Evolutionary conservation across 2,329 filamentous ascomycete genomes (phyloP).

Genomic region (Penicillium sp.): DNA sequence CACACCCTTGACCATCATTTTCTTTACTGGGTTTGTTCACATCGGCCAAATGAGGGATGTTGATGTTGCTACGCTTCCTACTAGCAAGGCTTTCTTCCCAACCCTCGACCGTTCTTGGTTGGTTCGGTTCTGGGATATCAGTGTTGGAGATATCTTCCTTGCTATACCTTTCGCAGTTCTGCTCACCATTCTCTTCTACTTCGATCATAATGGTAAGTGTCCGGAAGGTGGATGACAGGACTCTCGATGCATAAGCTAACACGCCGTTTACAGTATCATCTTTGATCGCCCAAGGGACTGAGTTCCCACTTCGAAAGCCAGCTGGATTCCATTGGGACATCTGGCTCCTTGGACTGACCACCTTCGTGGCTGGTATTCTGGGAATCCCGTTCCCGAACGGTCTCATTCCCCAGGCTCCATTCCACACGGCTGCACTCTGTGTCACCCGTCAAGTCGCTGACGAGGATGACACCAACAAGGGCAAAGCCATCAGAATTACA

Average conservation of each 20-base stretch:
- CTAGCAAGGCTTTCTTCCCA: constrained; percentile 75
- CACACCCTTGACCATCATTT: constrained; percentile 77
- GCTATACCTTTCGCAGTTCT: constrained; percentile 85
- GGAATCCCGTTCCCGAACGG: constrained; percentile 82
- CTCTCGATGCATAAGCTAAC: background rate
- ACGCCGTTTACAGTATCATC: constrained; percentile 66
- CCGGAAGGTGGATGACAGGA: background rate
- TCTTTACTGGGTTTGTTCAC: constrained; percentile 88
- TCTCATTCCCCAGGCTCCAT: constrained; percentile 80
- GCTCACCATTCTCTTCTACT: constrained; percentile 83
- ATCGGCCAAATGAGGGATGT: constrained; percentile 78
- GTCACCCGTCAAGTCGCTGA: constrained; percentile 62
- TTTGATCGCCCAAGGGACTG: constrained; percentile 78
- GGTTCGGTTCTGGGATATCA: constrained; percentile 78
- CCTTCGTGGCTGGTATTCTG: constrained; percentile 72
- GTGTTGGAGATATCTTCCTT: constrained; percentile 72
- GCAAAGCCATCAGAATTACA: constrained; percentile 64
- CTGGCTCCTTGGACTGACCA: constrained; percentile 77
- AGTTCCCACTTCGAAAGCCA: constrained; percentile 78
- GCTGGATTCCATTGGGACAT: constrained; percentile 86
- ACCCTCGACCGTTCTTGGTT: constrained; percentile 75
- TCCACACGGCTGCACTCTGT: constrained; percentile 77
- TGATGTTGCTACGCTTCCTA: constrained; percentile 71
- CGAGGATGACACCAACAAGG: constrained; percentile 61
- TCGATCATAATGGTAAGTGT: constrained; percentile 76